phyloP scores from a whole-genome alignment of 2,329 filamentous ascomycete species.

The Neofusicoccum sp. region DNA sequence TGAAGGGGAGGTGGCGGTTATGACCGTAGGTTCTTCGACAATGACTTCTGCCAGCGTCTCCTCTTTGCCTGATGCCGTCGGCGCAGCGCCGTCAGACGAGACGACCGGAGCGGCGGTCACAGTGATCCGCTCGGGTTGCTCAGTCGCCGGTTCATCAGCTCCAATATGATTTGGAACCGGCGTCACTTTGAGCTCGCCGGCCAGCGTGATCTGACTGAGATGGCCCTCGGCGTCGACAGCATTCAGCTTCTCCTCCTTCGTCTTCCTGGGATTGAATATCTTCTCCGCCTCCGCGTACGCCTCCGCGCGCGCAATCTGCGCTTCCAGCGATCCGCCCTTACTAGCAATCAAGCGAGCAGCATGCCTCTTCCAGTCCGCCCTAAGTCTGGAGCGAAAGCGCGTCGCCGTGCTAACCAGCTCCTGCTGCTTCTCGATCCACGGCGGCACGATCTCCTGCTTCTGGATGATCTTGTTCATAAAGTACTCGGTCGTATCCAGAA shows the following conservation, averaged over 20 bases:
- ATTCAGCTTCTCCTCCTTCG: conserved; percentile 46
- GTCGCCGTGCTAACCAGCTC: conserved; percentile 70
- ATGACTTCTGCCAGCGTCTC: not conserved
- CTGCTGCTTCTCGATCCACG: conserved; percentile 99
- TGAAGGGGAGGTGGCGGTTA: conserved; percentile 1
- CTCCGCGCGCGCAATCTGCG: conserved; percentile 69
- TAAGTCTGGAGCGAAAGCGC: conserved; percentile 70
- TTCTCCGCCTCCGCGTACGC: conserved; percentile 74
- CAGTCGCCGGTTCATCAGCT: not conserved
- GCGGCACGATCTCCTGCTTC: conserved; percentile 89
- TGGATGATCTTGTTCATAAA: conserved; percentile 99
- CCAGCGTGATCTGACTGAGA: conserved; percentile 47
- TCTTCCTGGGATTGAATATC: conserved; percentile 52
- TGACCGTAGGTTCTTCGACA: not conserved
- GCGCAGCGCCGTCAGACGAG: conserved; percentile 10
- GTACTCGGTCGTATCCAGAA: conserved; percentile 94
- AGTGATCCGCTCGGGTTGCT: conserved; percentile 30
- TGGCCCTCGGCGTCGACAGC: conserved; percentile 46
- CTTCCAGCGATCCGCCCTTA: conserved; percentile 69
- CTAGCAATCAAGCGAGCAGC: conserved; percentile 76
- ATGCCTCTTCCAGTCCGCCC: conserved; percentile 82
- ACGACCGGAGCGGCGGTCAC: conserved; percentile 36
- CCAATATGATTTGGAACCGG: no score
- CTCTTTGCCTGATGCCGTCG: conserved; percentile 19
- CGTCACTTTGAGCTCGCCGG: conserved; percentile 42